Evolutionary conservation across 257 asterid species (phyloP).

Genomic region (Lycium barbarum): DNA sequence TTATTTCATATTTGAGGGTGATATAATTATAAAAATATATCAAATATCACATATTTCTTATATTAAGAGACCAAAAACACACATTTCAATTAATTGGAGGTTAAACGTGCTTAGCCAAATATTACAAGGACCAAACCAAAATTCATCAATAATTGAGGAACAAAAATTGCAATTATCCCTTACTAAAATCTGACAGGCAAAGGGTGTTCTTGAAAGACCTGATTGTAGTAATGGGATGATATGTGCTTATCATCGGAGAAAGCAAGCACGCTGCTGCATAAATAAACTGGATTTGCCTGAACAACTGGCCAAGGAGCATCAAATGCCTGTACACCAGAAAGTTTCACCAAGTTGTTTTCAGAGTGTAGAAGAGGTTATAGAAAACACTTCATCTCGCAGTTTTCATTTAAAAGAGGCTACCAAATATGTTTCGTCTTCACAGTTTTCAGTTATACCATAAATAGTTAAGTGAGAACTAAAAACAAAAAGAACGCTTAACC

Average conservation of each 20-base stretch:
- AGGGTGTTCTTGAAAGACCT: slow-evolving; percentile 48
- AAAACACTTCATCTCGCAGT: background rate
- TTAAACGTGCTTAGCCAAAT: too few species aligned
- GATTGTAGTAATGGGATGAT: slow-evolving; percentile 70
- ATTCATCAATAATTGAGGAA: too few species aligned
- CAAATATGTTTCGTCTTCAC: background rate
- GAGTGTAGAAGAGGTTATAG: background rate
- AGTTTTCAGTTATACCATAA: background rate
- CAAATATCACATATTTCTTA: too few species aligned
- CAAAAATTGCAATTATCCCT: too few species aligned
- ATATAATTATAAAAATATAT: too few species aligned
- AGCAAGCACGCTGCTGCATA: slow-evolving; percentile 83
- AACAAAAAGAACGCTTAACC: background rate
- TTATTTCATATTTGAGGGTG: too few species aligned
- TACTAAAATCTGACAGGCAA: background rate
- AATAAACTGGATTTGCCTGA: slow-evolving; percentile 94
- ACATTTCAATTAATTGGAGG: too few species aligned
- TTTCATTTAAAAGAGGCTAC: background rate
- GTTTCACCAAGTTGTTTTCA: background rate
- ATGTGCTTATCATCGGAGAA: slow-evolving; percentile 74
- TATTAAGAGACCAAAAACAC: too few species aligned
- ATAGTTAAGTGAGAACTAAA: background rate
- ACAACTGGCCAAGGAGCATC: slow-evolving; percentile 99
- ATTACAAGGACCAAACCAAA: too few species aligned
- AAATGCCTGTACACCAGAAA: slow-evolving; percentile 71